Evolutionary conservation across 495 filamentous ascomycete species (phyloP).

Genomic region (Chaetomium fimeti): DNA sequence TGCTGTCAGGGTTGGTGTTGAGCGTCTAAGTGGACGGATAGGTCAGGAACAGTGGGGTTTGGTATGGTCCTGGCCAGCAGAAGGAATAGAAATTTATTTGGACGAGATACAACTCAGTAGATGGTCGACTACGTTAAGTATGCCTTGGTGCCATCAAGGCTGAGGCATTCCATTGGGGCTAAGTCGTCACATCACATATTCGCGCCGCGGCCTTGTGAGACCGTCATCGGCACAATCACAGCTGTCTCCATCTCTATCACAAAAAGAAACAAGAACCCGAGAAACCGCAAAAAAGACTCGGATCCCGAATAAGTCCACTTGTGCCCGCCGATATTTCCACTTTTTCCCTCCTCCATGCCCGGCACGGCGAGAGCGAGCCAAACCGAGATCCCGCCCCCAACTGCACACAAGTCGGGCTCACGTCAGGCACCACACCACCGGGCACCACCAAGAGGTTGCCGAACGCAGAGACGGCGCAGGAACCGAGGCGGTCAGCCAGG

Average conservation of each 20-base stretch:
- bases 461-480: neutral
- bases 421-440: neutral
- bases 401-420: neutral
- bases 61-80: neutral
- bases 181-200: neutral
- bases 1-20: slow-evolving; percentile 10
- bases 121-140: neutral
- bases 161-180: neutral
- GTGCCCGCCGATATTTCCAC: neutral
- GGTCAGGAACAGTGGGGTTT: neutral
- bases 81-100: neutral
- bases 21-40: neutral
- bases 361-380: neutral
- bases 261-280: neutral
- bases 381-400: neutral
- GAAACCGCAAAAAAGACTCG: neutral
- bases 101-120: neutral
- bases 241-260: neutral
- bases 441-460: slow-evolving; percentile 1
- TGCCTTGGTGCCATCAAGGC: neutral
- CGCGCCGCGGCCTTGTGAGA: neutral
- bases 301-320: neutral
- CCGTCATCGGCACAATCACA: neutral
- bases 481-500: neutral
- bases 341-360: neutral